phyloP scores from a whole-genome alignment of 805 yeast genomes.

The Candida gorgasii region DNA sequence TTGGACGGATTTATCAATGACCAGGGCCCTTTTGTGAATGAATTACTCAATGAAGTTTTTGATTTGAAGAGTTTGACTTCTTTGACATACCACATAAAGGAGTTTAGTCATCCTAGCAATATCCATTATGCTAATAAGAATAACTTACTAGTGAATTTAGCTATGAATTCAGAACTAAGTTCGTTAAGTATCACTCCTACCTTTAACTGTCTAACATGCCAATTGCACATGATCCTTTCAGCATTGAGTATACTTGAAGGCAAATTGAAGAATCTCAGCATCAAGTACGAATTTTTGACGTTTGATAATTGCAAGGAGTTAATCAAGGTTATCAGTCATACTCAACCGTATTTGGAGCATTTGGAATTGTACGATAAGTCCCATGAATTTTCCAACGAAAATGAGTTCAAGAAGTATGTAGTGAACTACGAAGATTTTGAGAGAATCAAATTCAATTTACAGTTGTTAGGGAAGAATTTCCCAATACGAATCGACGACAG shows the following conservation, averaged over 20 bases:
- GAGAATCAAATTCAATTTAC: slow-evolving; percentile 7
- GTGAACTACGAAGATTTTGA: slow-evolving; percentile 12
- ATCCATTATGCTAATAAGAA: slow-evolving; percentile 16
- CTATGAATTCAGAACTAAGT: slow-evolving; percentile 8
- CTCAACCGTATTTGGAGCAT: slow-evolving; percentile 15
- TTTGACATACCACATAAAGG: slow-evolving; percentile 20
- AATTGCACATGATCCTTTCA: slow-evolving; percentile 11
- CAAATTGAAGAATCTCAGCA: slow-evolving; percentile 14
- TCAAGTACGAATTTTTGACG: slow-evolving; percentile 18
- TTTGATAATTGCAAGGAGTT: slow-evolving; percentile 12
- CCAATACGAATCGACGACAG: background rate
- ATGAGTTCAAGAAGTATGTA: slow-evolving; percentile 14
- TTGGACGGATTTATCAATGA: slow-evolving; percentile 26
- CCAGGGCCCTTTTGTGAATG: slow-evolving; percentile 14
- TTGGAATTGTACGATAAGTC: slow-evolving; percentile 21
- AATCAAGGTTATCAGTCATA: slow-evolving; percentile 7
- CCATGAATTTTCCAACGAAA: slow-evolving; percentile 16
- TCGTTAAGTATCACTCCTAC: slow-evolving; percentile 19
- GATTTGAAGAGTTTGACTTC: slow-evolving; percentile 16
- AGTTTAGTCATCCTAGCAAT: slow-evolving; percentile 22
- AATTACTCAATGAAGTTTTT: slow-evolving; percentile 13
- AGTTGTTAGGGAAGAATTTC: slow-evolving; percentile 3
- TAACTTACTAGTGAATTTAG: slow-evolving; percentile 16
- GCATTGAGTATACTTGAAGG: slow-evolving; percentile 10
- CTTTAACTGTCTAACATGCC: slow-evolving; percentile 23